Evolutionary conservation across 1,139 yeast genomes (phyloP).

Genomic region (Candida glucosophila): DNA sequence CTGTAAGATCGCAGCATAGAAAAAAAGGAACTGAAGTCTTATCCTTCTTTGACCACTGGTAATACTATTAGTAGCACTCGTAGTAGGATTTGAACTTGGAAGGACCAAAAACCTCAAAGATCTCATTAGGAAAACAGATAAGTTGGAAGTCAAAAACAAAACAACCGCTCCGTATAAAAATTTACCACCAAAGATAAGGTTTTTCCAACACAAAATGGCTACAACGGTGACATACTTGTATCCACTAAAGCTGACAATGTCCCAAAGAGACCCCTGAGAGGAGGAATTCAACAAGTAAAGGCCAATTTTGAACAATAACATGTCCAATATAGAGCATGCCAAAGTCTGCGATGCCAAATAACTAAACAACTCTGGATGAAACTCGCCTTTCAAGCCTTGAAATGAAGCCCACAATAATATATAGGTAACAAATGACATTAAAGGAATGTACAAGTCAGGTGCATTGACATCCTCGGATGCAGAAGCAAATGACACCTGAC

Average conservation of each 20-base stretch:
- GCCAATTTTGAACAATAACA: constrained; percentile 34
- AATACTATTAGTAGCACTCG: constrained; percentile 40
- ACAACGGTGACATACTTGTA: constrained; percentile 86
- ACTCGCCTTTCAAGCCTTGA: constrained; percentile 82
- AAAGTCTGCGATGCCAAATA: constrained; percentile 84
- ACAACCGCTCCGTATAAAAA: constrained; percentile 32
- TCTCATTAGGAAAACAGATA: constrained; percentile 71
- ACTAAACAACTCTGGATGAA: constrained; percentile 90
- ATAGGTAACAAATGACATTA: constrained; percentile 88
- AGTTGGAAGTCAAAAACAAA: constrained; percentile 36
- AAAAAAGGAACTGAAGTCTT: constrained; percentile 77
- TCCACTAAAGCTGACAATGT: constrained; percentile 83
- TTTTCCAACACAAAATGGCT: constrained; percentile 42
- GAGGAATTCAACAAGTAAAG: constrained; percentile 41
- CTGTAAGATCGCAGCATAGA: constrained; percentile 81
- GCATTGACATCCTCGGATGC: constrained; percentile 77
- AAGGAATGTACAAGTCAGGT: constrained; percentile 93
- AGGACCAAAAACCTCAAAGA: constrained; percentile 72
- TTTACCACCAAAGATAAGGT: constrained; percentile 27
- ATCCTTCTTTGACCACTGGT: constrained; percentile 68
- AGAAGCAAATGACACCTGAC: constrained; percentile 33
- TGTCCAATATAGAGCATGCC: constrained; percentile 74
- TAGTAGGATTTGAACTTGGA: constrained; percentile 40
- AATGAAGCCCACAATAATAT: constrained; percentile 76
- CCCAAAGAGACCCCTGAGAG: constrained; percentile 57